Evolutionary conservation across 139 green algal genomes (phyloP).

Genomic region (Dunaliella primolecta): DNA sequence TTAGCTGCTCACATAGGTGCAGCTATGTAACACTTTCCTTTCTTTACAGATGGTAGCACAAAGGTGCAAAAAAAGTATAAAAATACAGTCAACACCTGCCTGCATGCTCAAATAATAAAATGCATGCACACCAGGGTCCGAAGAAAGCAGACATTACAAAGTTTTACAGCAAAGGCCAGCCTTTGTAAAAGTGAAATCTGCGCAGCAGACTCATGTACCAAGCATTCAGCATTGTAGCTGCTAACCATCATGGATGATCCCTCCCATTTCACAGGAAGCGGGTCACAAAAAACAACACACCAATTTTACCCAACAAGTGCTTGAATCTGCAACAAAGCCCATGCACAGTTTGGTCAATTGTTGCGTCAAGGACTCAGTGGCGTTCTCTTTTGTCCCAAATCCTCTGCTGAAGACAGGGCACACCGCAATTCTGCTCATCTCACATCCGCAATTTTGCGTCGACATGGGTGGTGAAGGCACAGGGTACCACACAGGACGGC

Average conservation of each 20-base stretch:
- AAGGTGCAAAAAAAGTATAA: neutral
- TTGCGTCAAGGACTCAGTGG: neutral
- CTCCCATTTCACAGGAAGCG: neutral
- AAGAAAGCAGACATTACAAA: neutral
- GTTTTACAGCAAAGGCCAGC: no score
- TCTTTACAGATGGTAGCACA: neutral
- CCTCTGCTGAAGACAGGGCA: neutral
- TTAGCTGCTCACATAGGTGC: no score
- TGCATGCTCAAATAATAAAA: neutral
- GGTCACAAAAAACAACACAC: neutral
- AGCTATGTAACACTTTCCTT: no score
- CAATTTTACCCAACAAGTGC: slow-evolving; percentile 5
- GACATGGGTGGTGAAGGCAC: no score
- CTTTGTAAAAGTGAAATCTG: no score
- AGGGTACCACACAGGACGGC: neutral
- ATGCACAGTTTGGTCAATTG: no score
- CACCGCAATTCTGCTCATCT: neutral
- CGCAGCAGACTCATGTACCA: neutral
- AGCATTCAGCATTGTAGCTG: neutral
- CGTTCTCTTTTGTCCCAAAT: neutral
- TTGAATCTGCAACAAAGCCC: no score
- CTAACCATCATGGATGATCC: neutral
- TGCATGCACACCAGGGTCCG: neutral
- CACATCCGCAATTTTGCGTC: no score
- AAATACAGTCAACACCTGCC: neutral